Conservation (phyloP, 768 basidiomycete genomes). For the Mrakia blollopis region DNA sequence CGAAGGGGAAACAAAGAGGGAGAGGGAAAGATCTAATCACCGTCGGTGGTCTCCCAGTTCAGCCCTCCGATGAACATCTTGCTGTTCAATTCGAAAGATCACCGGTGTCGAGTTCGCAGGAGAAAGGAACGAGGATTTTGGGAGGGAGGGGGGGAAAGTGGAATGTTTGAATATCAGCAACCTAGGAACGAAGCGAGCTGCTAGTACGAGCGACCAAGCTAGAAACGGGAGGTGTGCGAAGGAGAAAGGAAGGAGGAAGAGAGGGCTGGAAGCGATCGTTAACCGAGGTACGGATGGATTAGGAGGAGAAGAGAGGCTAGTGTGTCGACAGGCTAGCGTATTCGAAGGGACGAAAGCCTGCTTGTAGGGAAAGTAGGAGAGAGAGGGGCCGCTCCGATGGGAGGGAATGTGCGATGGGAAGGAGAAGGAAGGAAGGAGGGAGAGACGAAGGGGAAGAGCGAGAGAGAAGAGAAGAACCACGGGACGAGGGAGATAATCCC, state of each 20-base stretch:
- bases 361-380: neutral
- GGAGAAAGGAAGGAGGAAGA: neutral
- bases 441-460: neutral
- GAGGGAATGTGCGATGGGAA: neutral
- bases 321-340: neutral
- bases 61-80: constrained; percentile 99
- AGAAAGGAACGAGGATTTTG: neutral
- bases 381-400: neutral
- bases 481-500: neutral
- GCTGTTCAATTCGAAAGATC: constrained; percentile 52
- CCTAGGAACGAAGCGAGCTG: constrained; percentile 4
- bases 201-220: neutral
- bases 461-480: constrained; percentile 1
- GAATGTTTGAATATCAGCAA: constrained; percentile 1
- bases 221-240: neutral
- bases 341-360: neutral
- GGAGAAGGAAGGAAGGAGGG: neutral
- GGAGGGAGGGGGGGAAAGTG: neutral
- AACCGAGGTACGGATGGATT: too few relatives aligned
- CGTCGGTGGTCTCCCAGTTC: constrained; percentile 99
- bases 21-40: constrained; percentile 50
- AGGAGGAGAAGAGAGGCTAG: neutral
- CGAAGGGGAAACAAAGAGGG: neutral
- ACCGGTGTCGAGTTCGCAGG: constrained; percentile 6
- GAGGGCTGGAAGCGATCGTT: neutral